Conservation (phyloP, 257 asterid species). For the Ligustrum vulgare region DNA sequence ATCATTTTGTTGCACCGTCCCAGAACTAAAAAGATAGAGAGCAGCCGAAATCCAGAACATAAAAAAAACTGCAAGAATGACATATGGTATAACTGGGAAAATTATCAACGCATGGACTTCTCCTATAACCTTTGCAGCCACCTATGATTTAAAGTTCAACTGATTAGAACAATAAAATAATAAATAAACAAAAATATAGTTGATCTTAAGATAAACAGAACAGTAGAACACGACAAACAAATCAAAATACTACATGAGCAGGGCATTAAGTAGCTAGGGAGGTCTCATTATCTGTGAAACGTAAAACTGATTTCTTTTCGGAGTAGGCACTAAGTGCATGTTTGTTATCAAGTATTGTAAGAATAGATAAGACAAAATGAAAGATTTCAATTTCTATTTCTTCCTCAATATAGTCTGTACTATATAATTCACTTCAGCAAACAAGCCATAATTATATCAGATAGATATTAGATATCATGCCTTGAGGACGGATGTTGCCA, state of each 20-base stretch:
- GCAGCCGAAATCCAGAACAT: slow-evolving; percentile 98
- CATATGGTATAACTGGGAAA: slow-evolving; percentile 84
- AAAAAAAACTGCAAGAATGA: slow-evolving; percentile 69
- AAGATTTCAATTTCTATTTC: not conserved
- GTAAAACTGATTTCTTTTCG: not conserved
- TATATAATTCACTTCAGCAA: not conserved
- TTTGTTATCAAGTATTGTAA: not conserved
- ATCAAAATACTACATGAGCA: not conserved
- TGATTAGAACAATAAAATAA: slow-evolving; percentile 5
- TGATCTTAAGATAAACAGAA: not conserved
- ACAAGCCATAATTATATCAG: not conserved
- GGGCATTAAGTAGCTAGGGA: not conserved
- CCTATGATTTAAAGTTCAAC: slow-evolving; percentile 45
- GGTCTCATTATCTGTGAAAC: not conserved
- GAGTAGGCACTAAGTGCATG: not conserved
- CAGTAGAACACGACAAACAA: not conserved
- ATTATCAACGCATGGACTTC: slow-evolving; percentile 88
- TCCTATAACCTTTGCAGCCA: slow-evolving; percentile 99
- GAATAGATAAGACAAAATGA: not conserved
- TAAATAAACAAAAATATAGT: not conserved
- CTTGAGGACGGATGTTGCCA: slow-evolving; percentile 99
- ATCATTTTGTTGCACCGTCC: slow-evolving; percentile 68
- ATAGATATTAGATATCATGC: slow-evolving; percentile 24
- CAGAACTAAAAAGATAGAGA: slow-evolving; percentile 91
- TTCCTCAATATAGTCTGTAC: not conserved